phyloP scores from a whole-genome alignment of 2,329 filamentous ascomycete species.

The Hypomyces perniciosus region DNA sequence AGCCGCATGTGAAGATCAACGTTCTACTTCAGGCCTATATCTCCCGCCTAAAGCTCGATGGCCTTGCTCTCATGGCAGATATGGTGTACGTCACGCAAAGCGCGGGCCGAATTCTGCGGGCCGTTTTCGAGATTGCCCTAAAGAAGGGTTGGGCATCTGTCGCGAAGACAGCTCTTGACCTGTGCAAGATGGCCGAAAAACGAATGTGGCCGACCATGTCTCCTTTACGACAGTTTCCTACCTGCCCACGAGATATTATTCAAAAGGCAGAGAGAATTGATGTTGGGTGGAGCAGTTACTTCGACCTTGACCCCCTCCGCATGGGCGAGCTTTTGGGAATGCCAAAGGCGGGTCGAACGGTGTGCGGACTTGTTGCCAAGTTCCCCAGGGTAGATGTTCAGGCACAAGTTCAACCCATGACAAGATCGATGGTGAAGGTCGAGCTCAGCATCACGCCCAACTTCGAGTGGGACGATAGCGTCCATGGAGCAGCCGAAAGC shows the following conservation, averaged over 20 bases:
- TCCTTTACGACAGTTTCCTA: constrained; percentile 82
- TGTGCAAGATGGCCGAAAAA: constrained; percentile 99
- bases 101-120: constrained; percentile 88
- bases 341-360: constrained; percentile 77
- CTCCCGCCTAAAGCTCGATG: constrained; percentile 87
- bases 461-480: constrained; percentile 87
- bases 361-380: constrained; percentile 82
- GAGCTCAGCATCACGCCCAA: constrained; percentile 89
- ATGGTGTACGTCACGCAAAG: constrained; percentile 99
- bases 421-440: constrained; percentile 83
- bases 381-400: constrained; percentile 91
- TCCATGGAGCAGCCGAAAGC: constrained; percentile 83
- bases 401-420: constrained; percentile 91
- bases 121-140: constrained; percentile 94
- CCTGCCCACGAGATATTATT: constrained; percentile 76
- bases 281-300: constrained; percentile 88
- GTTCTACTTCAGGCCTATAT: constrained; percentile 96
- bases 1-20: constrained; percentile 96
- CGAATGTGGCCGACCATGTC: constrained; percentile 99
- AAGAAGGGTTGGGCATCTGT: constrained; percentile 96
- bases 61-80: constrained; percentile 93
- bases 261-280: constrained; percentile 93
- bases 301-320: constrained; percentile 89
- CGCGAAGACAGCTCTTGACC: constrained; percentile 82
- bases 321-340: constrained; percentile 93